Percentiles rank a stretch among this genome's conserved stretches.
Evolutionary conservation across 225 moss, liverwort and hornwort genomes (phyloP).

Genomic region (Thuidium tamariscinum): DNA sequence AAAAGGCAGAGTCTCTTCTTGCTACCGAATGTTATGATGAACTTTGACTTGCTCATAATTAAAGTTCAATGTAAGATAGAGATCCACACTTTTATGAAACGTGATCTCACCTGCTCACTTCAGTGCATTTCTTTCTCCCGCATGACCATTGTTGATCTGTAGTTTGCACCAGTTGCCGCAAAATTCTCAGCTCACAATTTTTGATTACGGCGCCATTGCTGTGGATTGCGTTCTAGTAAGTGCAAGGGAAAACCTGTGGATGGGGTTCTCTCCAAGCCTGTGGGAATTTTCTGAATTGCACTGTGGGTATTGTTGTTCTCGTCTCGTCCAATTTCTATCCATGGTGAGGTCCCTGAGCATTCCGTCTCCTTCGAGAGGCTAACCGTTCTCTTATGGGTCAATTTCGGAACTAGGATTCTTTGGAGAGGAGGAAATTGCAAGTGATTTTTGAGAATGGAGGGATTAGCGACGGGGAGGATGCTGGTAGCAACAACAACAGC

Average conservation of each 20-base stretch:
- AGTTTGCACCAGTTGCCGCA: neutral
- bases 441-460: slow-evolving; percentile 7
- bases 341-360: neutral
- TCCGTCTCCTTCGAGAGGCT: neutral
- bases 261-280: neutral
- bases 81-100: neutral
- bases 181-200: neutral
- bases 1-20: no score
- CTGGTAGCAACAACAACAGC: neutral
- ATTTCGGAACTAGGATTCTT: neutral
- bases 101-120: neutral
- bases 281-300: neutral
- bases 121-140: neutral
- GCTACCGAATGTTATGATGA: no score
- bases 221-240: neutral
- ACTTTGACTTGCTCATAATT: no score
- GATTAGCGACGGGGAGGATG: slow-evolving; percentile 6
- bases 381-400: neutral
- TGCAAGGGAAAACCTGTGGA: neutral
- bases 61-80: neutral
- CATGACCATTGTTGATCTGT: neutral
- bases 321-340: neutral
- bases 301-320: neutral
- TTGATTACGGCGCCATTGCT: neutral
- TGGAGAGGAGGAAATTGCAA: neutral